phyloP scores from a whole-genome alignment of 2,329 filamentous ascomycete genomes.

The Aspergillus spinulosporus region DNA sequence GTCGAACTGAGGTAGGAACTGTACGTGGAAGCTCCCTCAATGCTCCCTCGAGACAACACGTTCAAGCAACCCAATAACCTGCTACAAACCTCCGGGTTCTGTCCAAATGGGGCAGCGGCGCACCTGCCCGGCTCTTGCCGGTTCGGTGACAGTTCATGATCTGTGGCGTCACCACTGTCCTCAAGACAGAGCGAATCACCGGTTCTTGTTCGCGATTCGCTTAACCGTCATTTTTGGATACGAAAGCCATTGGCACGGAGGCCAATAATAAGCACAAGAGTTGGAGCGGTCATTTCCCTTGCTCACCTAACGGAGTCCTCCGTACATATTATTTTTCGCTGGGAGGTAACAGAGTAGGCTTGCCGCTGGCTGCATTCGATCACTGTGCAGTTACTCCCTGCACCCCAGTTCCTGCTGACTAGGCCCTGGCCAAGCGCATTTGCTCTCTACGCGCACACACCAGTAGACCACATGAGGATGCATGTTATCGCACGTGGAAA shows the following conservation, averaged over 20 bases:
- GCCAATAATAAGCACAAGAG: conserved; percentile 12
- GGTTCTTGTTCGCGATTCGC: conserved; percentile 9
- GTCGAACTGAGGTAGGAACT: not conserved
- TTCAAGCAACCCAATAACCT: not conserved
- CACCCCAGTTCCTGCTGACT: not conserved
- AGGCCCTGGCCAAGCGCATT: not conserved
- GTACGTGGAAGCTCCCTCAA: not conserved
- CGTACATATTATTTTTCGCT: not conserved
- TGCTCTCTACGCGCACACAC: not conserved
- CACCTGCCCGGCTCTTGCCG: conserved; percentile 8
- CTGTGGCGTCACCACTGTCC: conserved; percentile 15
- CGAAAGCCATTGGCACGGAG: conserved; percentile 2
- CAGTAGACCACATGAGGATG: not conserved
- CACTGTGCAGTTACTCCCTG: too few relatives aligned
- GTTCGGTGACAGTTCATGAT: conserved; percentile 20
- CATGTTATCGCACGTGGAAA: not conserved
- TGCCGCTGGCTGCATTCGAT: too few relatives aligned
- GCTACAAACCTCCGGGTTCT: not conserved
- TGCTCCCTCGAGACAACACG: not conserved
- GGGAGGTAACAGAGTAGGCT: not conserved
- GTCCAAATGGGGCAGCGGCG: conserved; percentile 7
- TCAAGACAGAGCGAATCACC: conserved; percentile 12
- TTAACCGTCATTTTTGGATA: conserved; percentile 1
- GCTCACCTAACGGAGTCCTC: not conserved
- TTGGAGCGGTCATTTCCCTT: not conserved